phyloP scores from a whole-genome alignment of 495 filamentous ascomycete species.

The Xylaria acuta region DNA sequence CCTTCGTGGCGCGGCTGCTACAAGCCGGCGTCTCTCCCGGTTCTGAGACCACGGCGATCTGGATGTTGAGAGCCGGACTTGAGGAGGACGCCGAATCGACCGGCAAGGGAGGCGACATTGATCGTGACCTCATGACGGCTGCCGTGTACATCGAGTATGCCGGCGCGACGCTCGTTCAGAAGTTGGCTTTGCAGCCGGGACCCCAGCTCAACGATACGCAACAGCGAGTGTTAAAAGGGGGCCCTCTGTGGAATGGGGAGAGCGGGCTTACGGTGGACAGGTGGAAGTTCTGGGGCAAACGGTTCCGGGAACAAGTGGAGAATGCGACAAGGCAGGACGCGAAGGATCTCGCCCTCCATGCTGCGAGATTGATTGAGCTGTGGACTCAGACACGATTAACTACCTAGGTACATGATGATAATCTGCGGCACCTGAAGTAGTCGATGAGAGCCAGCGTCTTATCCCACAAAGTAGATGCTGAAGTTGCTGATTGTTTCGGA shows the following conservation, averaged over 20 bases:
- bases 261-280: constrained; percentile 31
- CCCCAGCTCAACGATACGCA: constrained; percentile 27
- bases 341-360: constrained; percentile 30
- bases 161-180: constrained; percentile 32
- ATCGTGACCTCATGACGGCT: constrained; percentile 26
- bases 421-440: not conserved
- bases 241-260: constrained; percentile 29
- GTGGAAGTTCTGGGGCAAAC: constrained; percentile 35
- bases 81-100: constrained; percentile 23
- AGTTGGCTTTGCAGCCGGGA: constrained; percentile 24
- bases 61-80: constrained; percentile 36
- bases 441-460: not conserved
- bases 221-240: constrained; percentile 26
- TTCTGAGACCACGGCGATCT: constrained; percentile 27
- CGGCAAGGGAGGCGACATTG: constrained; percentile 1
- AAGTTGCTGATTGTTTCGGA: not conserved
- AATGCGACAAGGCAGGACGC: constrained; percentile 27
- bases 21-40: constrained; percentile 28
- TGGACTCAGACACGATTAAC: constrained; percentile 32
- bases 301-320: constrained; percentile 32
- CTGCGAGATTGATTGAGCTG: constrained; percentile 36
- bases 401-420: too few relatives aligned
- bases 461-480: not conserved
- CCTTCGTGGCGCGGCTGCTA: constrained; percentile 34
- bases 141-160: constrained; percentile 40